Conservation (phyloP, 139 green algal species). For the Coelastrella sp. region DNA sequence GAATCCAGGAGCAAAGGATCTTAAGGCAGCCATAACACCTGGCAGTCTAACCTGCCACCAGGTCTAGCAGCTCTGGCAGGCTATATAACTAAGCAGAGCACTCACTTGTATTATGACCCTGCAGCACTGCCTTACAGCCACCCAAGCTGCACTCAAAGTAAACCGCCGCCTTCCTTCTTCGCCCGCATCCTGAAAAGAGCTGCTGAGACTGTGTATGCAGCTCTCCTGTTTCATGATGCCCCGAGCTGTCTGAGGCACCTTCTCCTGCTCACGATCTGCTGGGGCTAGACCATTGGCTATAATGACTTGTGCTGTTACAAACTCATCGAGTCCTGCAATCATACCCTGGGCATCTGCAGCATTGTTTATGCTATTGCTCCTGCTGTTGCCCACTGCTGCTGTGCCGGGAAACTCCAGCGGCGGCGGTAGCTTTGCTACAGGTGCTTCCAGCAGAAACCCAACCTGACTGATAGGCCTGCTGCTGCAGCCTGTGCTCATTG, state of each 20-base stretch:
- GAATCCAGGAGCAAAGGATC: no score
- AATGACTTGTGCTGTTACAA: slow-evolving; percentile 18
- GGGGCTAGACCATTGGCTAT: not conserved
- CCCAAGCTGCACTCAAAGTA: not conserved
- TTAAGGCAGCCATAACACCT: no score
- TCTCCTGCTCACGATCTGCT: not conserved
- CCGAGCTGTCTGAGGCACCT: not conserved
- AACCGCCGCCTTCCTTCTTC: not conserved
- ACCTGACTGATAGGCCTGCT: not conserved
- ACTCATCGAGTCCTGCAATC: not conserved
- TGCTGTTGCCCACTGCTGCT: not conserved
- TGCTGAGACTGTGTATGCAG: not conserved
- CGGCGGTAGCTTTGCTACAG: not conserved
- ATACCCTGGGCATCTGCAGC: not conserved
- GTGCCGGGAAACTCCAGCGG: not conserved
- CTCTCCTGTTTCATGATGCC: not conserved
- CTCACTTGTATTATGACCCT: not conserved
- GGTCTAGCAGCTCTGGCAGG: no score
- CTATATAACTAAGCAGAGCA: not conserved
- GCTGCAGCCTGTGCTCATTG: not conserved
- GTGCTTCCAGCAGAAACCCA: not conserved
- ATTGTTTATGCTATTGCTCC: not conserved
- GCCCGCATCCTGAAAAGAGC: no score
- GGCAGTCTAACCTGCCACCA: no score
- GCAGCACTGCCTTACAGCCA: not conserved